Percentiles rank a stretch among this genome's conserved stretches.
Conservation (phyloP, 2,329 filamentous ascomycete genomes). For the Colletotrichum camelliae region DNA sequence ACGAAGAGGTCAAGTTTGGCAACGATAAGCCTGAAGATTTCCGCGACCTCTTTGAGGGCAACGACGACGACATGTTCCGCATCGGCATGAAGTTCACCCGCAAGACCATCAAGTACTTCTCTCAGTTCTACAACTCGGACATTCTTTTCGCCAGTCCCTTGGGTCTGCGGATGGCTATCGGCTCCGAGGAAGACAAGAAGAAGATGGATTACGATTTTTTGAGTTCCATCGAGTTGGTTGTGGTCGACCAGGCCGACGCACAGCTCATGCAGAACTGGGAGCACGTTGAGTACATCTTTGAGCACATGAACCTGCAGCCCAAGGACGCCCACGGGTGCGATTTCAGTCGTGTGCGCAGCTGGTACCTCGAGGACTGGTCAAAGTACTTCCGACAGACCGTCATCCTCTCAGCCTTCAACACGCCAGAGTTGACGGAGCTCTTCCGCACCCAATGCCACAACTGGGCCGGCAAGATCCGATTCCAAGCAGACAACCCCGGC, state of each 20-base stretch:
- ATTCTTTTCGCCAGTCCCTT: constrained; percentile 92
- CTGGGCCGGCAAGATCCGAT: constrained; percentile 78
- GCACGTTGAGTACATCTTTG: constrained; percentile 89
- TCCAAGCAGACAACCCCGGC: constrained; percentile 72
- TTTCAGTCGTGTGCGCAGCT: constrained; percentile 86
- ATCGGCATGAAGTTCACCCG: constrained; percentile 96
- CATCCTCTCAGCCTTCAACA: constrained; percentile 80
- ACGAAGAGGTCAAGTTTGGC: constrained; percentile 71
- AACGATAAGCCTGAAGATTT: constrained; percentile 85
- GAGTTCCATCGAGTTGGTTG: constrained; percentile 87
- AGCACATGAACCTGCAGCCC: constrained; percentile 89
- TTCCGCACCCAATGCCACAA: constrained; percentile 81
- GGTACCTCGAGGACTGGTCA: constrained; percentile 91
- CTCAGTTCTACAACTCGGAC: constrained; percentile 95
- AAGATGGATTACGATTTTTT: constrained; percentile 86
- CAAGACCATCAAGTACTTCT: constrained; percentile 93
- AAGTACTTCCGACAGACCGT: constrained; percentile 85
- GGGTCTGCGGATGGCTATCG: constrained; percentile 88
- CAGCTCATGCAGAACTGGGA: constrained; percentile 99
- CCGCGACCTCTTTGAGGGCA: constrained; percentile 86
- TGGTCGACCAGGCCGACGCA: constrained; percentile 91
- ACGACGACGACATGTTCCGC: constrained; percentile 97
- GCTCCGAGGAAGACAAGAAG: constrained; percentile 70
- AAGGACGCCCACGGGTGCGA: constrained; percentile 91
- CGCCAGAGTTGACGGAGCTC: constrained; percentile 84